Evolutionary conservation across 2,329 filamentous ascomycete species (phyloP).

Genomic region (Alternaria triticimaculans): DNA sequence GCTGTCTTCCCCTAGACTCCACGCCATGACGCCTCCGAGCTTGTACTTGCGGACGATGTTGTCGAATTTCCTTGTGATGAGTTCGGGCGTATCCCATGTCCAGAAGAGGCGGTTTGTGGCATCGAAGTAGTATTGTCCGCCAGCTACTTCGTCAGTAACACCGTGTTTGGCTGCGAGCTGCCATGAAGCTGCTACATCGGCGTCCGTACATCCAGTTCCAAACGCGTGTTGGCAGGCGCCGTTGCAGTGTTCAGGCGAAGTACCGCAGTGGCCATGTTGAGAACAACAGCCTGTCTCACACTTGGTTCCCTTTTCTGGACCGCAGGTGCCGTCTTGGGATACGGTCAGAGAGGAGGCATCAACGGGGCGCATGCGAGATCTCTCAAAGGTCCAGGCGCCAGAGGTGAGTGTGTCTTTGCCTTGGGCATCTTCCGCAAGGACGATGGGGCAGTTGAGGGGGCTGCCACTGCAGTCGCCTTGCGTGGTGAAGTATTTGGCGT

Average conservation of each 20-base stretch:
- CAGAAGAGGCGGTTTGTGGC: slow-evolving; percentile 67
- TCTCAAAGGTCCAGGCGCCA: slow-evolving; percentile 61
- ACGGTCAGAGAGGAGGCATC: slow-evolving; percentile 18
- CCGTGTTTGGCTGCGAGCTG: slow-evolving; percentile 61
- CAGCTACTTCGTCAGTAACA: slow-evolving; percentile 62
- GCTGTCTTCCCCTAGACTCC: slow-evolving; percentile 74
- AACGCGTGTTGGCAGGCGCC: slow-evolving; percentile 43
- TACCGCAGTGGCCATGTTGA: slow-evolving; percentile 44
- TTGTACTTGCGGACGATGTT: slow-evolving; percentile 62
- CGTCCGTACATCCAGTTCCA: slow-evolving; percentile 53
- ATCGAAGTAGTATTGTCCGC: slow-evolving; percentile 76
- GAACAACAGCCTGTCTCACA: slow-evolving; percentile 41
- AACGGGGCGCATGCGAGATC: slow-evolving; percentile 31
- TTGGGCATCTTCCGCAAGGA: slow-evolving; percentile 65
- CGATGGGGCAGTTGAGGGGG: slow-evolving; percentile 66
- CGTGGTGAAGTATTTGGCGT: slow-evolving; percentile 70
- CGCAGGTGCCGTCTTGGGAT: slow-evolving; percentile 41
- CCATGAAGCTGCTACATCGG: slow-evolving; percentile 65
- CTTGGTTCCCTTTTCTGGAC: slow-evolving; percentile 34
- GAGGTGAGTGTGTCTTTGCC: slow-evolving; percentile 66
- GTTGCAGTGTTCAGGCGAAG: slow-evolving; percentile 33
- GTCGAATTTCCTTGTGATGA: slow-evolving; percentile 68
- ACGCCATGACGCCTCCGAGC: slow-evolving; percentile 76
- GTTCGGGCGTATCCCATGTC: slow-evolving; percentile 72
- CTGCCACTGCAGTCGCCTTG: slow-evolving; percentile 53